These are phyloP conservation scores for Pseudogymnoascus sp. DNA, from an alignment of 2,329 filamentous ascomycete genomes.

Conservation along the genomic window DNA sequence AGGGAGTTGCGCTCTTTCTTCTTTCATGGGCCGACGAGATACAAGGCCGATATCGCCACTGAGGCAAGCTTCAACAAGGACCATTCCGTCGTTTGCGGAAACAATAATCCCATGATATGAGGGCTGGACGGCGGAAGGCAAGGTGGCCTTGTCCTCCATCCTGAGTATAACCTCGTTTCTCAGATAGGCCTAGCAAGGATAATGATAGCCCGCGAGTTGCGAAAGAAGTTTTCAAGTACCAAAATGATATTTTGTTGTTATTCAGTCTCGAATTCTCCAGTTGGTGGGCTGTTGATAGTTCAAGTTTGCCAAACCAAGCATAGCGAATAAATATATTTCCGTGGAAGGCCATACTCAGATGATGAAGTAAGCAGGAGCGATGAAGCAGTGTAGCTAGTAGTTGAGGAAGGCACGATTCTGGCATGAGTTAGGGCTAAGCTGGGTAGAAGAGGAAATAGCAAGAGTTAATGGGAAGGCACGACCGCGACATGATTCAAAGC, in stretches of 20 bases:
- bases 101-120: slow-evolving; percentile 63
- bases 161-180: not conserved
- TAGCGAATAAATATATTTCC: not conserved
- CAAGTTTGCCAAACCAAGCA: not conserved
- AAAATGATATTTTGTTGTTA: not conserved
- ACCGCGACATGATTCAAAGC: not conserved
- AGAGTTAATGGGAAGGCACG: not conserved
- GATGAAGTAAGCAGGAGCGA: not conserved
- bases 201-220: not conserved
- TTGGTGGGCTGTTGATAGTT: not conserved
- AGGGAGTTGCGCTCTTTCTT: slow-evolving; percentile 71
- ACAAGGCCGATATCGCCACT: slow-evolving; percentile 67
- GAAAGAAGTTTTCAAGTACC: not conserved
- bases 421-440: not conserved
- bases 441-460: not conserved
- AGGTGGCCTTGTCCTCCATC: not conserved
- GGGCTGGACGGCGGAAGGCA: slow-evolving; percentile 41
- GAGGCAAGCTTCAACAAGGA: slow-evolving; percentile 75
- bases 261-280: not conserved
- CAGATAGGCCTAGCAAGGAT: not conserved
- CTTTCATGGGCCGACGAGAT: slow-evolving; percentile 76
- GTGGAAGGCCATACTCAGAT: not conserved
- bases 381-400: not conserved
- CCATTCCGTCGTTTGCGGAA: slow-evolving; percentile 68
- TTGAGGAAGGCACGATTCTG: not conserved